phyloP scores from a whole-genome alignment of 306 rosid genomes.

The Trifolium fragiferum region DNA sequence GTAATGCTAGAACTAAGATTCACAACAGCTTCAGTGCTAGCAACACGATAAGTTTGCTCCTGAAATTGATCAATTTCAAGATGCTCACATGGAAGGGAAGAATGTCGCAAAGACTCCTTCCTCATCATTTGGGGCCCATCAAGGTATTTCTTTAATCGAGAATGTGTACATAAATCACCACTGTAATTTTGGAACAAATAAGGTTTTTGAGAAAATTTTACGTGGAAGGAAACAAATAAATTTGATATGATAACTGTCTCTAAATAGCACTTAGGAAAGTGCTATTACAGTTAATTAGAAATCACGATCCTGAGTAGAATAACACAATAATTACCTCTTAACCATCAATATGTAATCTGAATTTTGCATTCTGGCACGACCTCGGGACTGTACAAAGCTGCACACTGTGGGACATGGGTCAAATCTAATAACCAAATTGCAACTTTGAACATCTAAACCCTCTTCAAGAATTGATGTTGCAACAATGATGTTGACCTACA shows the following conservation, averaged over 20 bases:
- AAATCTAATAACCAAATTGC: constrained; percentile 88
- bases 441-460: constrained; percentile 89
- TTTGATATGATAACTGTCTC: constrained; percentile 4
- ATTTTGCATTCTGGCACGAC: constrained; percentile 83
- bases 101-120: constrained; percentile 64
- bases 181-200: constrained; percentile 51
- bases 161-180: constrained; percentile 60
- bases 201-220: neutral
- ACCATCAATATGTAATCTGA: constrained; percentile 84
- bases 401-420: constrained; percentile 83
- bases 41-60: constrained; percentile 59
- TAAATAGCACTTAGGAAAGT: constrained; percentile 5
- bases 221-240: neutral
- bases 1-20: constrained; percentile 72
- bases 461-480: constrained; percentile 98
- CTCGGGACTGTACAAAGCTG: constrained; percentile 92
- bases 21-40: constrained; percentile 74
- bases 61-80: constrained; percentile 49
- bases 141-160: constrained; percentile 71
- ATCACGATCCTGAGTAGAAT: neutral
- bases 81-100: constrained; percentile 62
- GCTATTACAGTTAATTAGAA: neutral
- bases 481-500: constrained; percentile 81
- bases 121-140: constrained; percentile 71
- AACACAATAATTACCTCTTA: constrained; percentile 52